Percentiles rank a stretch among this genome's conserved stretches.
phyloP scores from a whole-genome alignment of 805 yeast genomes.

The Cyberlindnera euphorbiae region DNA sequence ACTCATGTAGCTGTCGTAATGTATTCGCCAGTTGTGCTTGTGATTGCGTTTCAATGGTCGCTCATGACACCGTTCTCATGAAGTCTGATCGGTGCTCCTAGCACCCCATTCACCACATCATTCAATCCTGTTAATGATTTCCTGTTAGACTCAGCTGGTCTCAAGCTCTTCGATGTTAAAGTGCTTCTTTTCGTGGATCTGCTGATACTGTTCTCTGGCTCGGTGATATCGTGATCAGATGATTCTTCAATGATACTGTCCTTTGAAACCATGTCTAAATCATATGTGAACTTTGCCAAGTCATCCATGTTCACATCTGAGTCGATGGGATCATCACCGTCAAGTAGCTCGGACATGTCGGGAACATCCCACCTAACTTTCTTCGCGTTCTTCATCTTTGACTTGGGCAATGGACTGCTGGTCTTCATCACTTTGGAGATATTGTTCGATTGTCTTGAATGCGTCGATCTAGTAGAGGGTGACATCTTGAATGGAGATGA shows the following conservation, averaged over 20 bases:
- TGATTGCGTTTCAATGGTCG: too few relatives aligned
- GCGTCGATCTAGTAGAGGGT: slow-evolving; percentile 23
- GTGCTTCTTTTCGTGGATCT: slow-evolving; percentile 22
- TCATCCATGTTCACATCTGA: slow-evolving; percentile 26
- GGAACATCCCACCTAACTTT: slow-evolving; percentile 47
- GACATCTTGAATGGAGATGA: slow-evolving; percentile 21
- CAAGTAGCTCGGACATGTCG: slow-evolving; percentile 6
- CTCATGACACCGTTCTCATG: background rate
- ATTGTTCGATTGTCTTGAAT: slow-evolving; percentile 9
- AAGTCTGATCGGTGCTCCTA: slow-evolving; percentile 19
- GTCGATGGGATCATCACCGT: slow-evolving; percentile 11
- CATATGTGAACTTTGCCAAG: slow-evolving; percentile 20
- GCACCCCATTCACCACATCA: background rate
- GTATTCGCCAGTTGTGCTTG: too few relatives aligned
- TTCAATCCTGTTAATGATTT: slow-evolving; percentile 3
- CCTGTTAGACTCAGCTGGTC: slow-evolving; percentile 9
- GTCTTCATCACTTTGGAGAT: slow-evolving; percentile 15
- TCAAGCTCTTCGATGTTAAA: slow-evolving; percentile 22
- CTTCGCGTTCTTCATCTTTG: slow-evolving; percentile 27
- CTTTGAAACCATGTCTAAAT: slow-evolving; percentile 15
- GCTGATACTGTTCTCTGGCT: slow-evolving; percentile 13
- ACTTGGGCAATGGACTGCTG: slow-evolving; percentile 15
- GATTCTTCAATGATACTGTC: slow-evolving; percentile 12
- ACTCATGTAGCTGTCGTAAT: too few relatives aligned
- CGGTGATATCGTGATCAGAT: slow-evolving; percentile 15